Conservation (phyloP, 495 filamentous ascomycete genomes). For the Haplographium delicatum region DNA sequence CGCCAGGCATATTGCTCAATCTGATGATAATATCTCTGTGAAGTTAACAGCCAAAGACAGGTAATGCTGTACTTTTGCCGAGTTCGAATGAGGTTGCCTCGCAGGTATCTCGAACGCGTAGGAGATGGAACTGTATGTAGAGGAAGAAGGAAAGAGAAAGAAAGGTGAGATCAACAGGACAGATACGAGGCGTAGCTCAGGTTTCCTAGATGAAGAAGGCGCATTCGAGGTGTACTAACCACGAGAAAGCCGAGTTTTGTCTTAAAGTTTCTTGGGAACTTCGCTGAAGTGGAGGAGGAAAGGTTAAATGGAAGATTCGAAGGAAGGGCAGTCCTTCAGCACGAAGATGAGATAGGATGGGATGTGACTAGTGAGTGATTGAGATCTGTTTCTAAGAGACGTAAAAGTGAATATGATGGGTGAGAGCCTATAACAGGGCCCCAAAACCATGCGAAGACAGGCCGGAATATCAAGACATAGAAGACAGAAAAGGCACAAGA, state of each 20-base stretch:
- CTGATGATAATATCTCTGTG: conserved; percentile 11
- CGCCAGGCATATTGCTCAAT: conserved; percentile 38
- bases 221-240: background rate
- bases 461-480: too few species aligned
- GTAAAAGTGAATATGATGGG: too few species aligned
- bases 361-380: too few species aligned
- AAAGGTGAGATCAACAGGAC: conserved; percentile 19
- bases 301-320: too few species aligned
- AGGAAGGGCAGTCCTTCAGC: too few species aligned
- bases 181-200: conserved; percentile 24
- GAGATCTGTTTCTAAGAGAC: too few species aligned
- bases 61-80: conserved; percentile 8
- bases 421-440: too few species aligned
- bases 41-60: conserved; percentile 11
- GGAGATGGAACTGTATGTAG: conserved; percentile 11
- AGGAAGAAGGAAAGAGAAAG: conserved; percentile 17
- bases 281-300: too few species aligned
- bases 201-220: conserved; percentile 19
- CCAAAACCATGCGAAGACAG: too few species aligned
- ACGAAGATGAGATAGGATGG: too few species aligned
- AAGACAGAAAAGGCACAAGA: too few species aligned
- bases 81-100: background rate
- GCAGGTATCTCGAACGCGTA: conserved; percentile 3
- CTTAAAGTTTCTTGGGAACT: too few species aligned
- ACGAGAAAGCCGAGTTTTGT: background rate